Evolutionary conservation across 495 filamentous ascomycete species (phyloP).

Genomic region (Hyphodiscus hymeniophilus): DNA sequence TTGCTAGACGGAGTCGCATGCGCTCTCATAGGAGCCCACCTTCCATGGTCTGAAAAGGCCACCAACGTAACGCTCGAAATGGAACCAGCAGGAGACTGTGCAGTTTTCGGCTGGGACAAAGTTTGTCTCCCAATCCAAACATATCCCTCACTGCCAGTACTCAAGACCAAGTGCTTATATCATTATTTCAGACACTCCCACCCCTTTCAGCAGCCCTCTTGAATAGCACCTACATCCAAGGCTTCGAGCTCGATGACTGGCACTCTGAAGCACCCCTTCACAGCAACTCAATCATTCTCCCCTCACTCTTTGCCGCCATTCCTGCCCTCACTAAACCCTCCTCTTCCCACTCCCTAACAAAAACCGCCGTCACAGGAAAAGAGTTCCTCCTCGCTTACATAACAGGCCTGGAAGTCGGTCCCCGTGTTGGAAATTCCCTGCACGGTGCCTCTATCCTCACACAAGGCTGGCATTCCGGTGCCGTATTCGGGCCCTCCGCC

Average conservation of each 20-base stretch:
- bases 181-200: constrained; percentile 7
- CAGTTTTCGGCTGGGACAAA: constrained; percentile 27
- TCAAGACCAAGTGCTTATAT: constrained; percentile 9
- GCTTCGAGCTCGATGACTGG: constrained; percentile 36
- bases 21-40: constrained; percentile 31
- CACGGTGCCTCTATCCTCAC: constrained; percentile 31
- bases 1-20: constrained; percentile 38
- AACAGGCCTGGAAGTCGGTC: constrained; percentile 32
- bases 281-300: constrained; percentile 28
- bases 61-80: constrained; percentile 26
- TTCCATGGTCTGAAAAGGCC: constrained; percentile 34
- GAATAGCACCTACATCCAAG: constrained; percentile 36
- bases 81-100: constrained; percentile 27
- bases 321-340: neutral
- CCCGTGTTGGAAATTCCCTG: constrained; percentile 33
- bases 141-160: too few relatives aligned
- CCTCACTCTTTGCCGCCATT: constrained; percentile 31
- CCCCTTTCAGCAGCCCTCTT: constrained; percentile 32
- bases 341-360: neutral
- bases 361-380: constrained; percentile 5
- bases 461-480: constrained; percentile 37
- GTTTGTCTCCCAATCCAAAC: constrained; percentile 7
- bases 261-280: constrained; percentile 32
- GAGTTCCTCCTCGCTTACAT: constrained; percentile 30
- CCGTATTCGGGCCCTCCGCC: constrained; percentile 35